Evolutionary conservation across 306 rosid species (phyloP), one percentile per base, ranked within the genome.

Genomic region (Fagus crenata): DNA sequence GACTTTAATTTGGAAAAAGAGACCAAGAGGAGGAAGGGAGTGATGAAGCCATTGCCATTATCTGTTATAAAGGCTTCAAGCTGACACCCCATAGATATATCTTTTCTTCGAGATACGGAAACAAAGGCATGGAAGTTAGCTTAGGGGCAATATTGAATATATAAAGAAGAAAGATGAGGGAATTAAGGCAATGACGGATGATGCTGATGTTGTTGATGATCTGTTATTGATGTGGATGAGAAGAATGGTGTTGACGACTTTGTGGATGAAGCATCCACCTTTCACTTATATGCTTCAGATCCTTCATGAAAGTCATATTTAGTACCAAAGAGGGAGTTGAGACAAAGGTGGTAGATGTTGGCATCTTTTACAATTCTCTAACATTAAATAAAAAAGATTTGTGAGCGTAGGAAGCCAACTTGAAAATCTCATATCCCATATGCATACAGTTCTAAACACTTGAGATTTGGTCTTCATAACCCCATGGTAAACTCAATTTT

Each of bases 371-470:
- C 75, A 55, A 3, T 8, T 12, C 0, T 15, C 1, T 4, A 77
- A 6, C 2, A 5, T 2, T 0, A 77, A 8, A 22, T 22, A 0
- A 22, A 22, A 22, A 37, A 78, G 32, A 61, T 61, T 60, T 11
- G 72, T 15, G 6, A 60, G 77, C 1, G 77, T 43, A 4, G 49
- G 17, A 15, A 78, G 18, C 77, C 77, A 78, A 60, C 4, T 43
- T 4, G 71, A 37, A 6, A 78, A 69, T 31, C 46, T 74, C 42
- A 74, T 36, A 39, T 84, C 88, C 4, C 69, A 72, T 67, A 84
- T 6, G 58, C 60, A n/a, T 5, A 3, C 28, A 82, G 32, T 0
- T 7, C 7, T 42, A 87, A 69, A 28, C 14, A 42, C 69, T 68
- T 76, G 15, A 84, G 70, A 28, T 74, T 53, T 42, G 58, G 43